Evolutionary conservation across 106 monocot genomes (phyloP).

Genomic region (Dioscorea dumetorum): DNA sequence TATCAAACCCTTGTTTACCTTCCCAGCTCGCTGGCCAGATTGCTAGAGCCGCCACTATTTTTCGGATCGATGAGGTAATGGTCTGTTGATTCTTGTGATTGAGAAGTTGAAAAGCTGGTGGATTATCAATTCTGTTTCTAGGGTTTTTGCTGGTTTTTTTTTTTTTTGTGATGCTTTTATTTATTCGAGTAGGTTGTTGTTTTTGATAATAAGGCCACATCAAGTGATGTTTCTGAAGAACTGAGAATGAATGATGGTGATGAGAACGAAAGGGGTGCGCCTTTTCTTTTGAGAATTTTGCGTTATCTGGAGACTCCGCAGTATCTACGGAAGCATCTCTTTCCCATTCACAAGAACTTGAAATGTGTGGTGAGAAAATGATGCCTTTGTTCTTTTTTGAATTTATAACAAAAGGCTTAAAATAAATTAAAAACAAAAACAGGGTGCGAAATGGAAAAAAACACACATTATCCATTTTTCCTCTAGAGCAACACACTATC

Average conservation of each 20-base stretch:
- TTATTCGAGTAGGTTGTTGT: constrained; percentile 60
- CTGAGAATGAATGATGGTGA: constrained; percentile 8
- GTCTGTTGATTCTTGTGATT: neutral
- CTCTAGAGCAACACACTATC: no score
- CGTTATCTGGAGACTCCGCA: constrained; percentile 92
- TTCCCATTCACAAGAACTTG: constrained; percentile 75
- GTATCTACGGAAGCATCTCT: constrained; percentile 73
- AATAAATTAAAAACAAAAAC: no score
- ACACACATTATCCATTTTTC: no score
- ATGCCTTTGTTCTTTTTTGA: no score
- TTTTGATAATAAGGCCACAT: constrained; percentile 52
- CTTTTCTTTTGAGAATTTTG: constrained; percentile 69
- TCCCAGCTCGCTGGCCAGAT: constrained; percentile 85
- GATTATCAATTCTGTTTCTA: neutral
- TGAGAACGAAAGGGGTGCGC: constrained; percentile 52
- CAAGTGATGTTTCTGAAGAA: constrained; percentile 22
- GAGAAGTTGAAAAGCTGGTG: neutral
- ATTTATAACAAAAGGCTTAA: no score
- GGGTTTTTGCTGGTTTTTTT: no score
- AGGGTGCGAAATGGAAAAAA: no score
- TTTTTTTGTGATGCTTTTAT: constrained; percentile 4
- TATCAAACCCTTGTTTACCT: neutral
- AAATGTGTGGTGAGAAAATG: constrained; percentile 62
- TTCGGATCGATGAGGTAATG: constrained; percentile 81
- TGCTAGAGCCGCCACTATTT: constrained; percentile 86